Evolutionary conservation across 2,329 filamentous ascomycete species (phyloP), one percentile per base, ranked within the genome.

Genomic region (Blumeriella jaapii): DNA sequence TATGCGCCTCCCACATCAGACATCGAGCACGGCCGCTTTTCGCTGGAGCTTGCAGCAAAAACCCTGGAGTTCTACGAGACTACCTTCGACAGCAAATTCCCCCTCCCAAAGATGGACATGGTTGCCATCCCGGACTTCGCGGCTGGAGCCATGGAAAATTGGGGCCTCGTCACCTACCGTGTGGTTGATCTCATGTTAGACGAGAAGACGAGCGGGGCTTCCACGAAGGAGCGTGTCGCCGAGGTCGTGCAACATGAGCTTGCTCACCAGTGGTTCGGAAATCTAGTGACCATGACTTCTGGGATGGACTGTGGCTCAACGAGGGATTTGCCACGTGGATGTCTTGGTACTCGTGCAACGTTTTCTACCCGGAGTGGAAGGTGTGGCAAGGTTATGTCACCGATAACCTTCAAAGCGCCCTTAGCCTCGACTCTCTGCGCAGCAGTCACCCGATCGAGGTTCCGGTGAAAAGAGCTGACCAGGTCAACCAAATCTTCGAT

Each of bases 401-500:
- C 19, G 87, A 95, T 55, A 93, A 84, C 53, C 70, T 96, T 38
- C 85, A 93, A 57, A 79, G 82, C 44, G 89, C 89, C 2, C 68
- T 96, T 23, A 78, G 79, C 14, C 71, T 96, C 5, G 89, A 96
- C 59, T 93, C 87, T 3, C 65, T 96, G 34, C 77, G 89, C 50
- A 95, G 86, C 71, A 93, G 85, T 54, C 89, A 96, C 59, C 89
- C 89, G 5, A 93, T 96, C 40, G 89, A 96, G 59, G 87, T 95
- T 1, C 89, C 89, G 1, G 86, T 96, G 45, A 93, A 94, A 69
- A 79, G 82, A 40, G 87, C 87, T 17, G 86, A 93, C 50, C 86
- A 96, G 61, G 87, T 96, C 58, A 94, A 94, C 62, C 87, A 96
- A 63, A 96, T 96, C 49, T 96, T 96, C 51, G 89, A 96, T 56